Conservation (phyloP, 2,329 filamentous ascomycete genomes). For the Aspergillus vadensis region DNA sequence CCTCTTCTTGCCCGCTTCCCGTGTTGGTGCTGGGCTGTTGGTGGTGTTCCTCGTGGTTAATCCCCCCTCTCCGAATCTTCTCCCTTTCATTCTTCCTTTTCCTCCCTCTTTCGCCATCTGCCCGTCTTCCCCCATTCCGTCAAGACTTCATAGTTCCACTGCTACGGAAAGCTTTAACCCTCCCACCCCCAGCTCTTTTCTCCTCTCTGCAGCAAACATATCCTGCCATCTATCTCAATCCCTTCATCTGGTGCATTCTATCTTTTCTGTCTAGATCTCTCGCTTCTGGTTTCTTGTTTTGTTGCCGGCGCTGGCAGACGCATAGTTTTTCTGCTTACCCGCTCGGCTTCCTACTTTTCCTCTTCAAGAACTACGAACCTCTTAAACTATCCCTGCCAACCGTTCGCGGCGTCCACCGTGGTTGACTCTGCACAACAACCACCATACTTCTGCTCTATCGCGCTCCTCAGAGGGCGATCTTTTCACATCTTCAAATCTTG, state of each 20-base stretch:
- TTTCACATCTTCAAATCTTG: neutral
- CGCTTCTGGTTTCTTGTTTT: neutral
- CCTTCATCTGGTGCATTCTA: neutral
- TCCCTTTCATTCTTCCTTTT: constrained; percentile 13
- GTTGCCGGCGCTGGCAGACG: constrained; percentile 13
- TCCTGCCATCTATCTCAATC: constrained; percentile 9
- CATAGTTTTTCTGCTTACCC: constrained; percentile 24
- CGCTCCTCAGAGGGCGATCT: neutral
- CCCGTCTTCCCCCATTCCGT: constrained; percentile 9
- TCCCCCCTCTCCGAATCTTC: constrained; percentile 8
- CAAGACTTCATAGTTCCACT: constrained; percentile 19
- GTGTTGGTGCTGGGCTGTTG: neutral
- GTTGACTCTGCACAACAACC: constrained; percentile 12
- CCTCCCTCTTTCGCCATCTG: constrained; percentile 16
- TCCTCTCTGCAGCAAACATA: neutral
- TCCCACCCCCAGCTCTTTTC: constrained; percentile 16
- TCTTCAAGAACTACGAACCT: constrained; percentile 21
- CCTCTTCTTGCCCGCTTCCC: neutral
- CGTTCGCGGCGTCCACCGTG: constrained; percentile 24
- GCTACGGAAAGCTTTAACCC: constrained; percentile 16
- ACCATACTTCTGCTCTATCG: neutral
- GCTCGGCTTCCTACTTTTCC: constrained; percentile 24
- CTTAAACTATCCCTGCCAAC: constrained; percentile 36
- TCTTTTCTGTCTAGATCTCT: neutral
- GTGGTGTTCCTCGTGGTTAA: constrained; percentile 8